A percentile compares a stretch with the other conserved stretches of the same genome.
Conservation (phyloP, 352 stramenopile species). For the Pythium vanterpoolii region DNA sequence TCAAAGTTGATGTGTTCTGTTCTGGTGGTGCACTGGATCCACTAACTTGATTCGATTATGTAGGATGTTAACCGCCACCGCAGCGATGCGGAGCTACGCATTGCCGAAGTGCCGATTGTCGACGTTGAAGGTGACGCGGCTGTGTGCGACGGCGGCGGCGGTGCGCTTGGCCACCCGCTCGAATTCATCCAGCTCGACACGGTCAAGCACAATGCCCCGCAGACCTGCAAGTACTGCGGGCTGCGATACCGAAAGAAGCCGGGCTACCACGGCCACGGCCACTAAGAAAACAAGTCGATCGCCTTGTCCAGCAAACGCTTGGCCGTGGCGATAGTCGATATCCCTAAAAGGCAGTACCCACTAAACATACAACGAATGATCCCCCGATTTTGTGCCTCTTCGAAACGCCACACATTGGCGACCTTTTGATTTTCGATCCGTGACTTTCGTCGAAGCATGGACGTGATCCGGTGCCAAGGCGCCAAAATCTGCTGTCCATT, state of each 20-base stretch:
- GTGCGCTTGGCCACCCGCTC: constrained; percentile 94
- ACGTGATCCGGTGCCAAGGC: constrained; percentile 52
- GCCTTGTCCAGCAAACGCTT: background rate
- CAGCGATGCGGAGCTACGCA: constrained; percentile 88
- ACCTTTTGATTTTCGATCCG: constrained; percentile 8
- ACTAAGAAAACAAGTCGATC: constrained; percentile 9
- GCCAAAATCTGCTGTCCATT: constrained; percentile 79
- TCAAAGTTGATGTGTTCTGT: background rate
- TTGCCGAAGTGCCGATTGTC: constrained; percentile 87
- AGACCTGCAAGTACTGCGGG: constrained; percentile 93
- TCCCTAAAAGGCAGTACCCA: too few species aligned
- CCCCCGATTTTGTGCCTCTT: too few species aligned
- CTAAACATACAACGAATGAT: too few species aligned
- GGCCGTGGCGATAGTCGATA: too few species aligned
- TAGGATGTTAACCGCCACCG: constrained; percentile 82
- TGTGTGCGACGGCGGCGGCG: constrained; percentile 95
- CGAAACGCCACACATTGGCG: too few species aligned
- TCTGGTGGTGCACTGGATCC: constrained; percentile 19
- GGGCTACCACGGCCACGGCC: constrained; percentile 60
- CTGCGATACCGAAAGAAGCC: constrained; percentile 88
- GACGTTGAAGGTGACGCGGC: constrained; percentile 90
- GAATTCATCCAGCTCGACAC: constrained; percentile 94
- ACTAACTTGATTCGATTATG: background rate
- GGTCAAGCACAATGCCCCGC: constrained; percentile 57
- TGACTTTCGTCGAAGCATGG: background rate